A percentile compares a stretch with the other conserved stretches of the same genome.
Evolutionary conservation across 148 eudicot genomes (phyloP).

Genomic region (Simmondsia chinensis): DNA sequence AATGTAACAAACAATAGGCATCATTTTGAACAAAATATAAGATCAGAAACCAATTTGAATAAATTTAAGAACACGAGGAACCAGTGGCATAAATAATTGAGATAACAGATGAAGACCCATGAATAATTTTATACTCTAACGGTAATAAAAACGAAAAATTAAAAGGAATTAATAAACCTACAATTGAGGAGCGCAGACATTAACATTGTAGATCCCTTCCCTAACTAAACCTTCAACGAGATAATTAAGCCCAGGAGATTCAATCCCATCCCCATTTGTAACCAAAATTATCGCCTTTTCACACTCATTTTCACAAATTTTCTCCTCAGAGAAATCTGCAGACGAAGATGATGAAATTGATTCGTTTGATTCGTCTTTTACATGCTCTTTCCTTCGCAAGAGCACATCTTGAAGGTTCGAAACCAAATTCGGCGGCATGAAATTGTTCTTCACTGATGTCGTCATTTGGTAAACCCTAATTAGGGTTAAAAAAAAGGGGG

Average conservation of each 20-base stretch:
- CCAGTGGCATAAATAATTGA: no score
- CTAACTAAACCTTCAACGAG: slow-evolving; percentile 66
- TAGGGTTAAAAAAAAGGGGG: slow-evolving; percentile 2
- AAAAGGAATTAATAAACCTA: slow-evolving; percentile 16
- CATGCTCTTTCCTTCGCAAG: slow-evolving; percentile 27
- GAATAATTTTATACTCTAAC: no score
- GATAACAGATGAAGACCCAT: no score
- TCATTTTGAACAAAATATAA: no score
- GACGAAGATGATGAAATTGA: slow-evolving; percentile 18
- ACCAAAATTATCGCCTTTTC: slow-evolving; percentile 60
- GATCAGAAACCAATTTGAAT: no score
- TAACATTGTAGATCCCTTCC: slow-evolving; percentile 55
- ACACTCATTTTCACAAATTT: slow-evolving; percentile 16
- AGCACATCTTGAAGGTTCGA: slow-evolving; percentile 55
- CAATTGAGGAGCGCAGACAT: slow-evolving; percentile 85
- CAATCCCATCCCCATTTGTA: slow-evolving; percentile 83
- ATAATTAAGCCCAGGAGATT: slow-evolving; percentile 47
- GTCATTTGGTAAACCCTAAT: slow-evolving; percentile 11
- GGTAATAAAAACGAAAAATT: no score
- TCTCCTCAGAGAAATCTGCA: slow-evolving; percentile 9
- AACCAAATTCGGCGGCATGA: slow-evolving; percentile 54
- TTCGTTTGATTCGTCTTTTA: slow-evolving; percentile 19
- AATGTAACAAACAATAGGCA: no score
- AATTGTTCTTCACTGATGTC: slow-evolving; percentile 30
- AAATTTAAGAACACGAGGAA: no score